phyloP scores from a whole-genome alignment of 1,284 basidiomycete genomes.

The Cutaneotrichosporon spelunceum region DNA sequence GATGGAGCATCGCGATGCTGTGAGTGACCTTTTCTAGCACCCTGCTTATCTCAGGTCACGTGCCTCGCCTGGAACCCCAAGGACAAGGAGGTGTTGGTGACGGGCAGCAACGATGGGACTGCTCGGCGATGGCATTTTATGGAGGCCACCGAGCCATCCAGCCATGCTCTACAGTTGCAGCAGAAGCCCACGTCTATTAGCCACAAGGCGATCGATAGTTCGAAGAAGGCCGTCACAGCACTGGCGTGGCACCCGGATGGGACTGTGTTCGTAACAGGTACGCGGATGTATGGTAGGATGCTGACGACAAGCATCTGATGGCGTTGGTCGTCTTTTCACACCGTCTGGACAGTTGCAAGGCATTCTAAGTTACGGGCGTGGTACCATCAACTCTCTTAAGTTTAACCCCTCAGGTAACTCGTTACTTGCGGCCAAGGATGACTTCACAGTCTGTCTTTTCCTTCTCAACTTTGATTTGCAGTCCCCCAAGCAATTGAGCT shows the following conservation, averaged over 20 bases:
- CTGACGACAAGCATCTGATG: constrained; percentile 29
- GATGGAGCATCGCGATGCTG: constrained; percentile 39
- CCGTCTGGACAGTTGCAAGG: constrained; percentile 44
- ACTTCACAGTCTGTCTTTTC: constrained; percentile 33
- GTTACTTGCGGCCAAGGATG: constrained; percentile 39
- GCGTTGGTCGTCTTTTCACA: constrained; percentile 44
- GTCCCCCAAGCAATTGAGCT: constrained; percentile 26
- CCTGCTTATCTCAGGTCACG: constrained; percentile 30
- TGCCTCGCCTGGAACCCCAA: constrained; percentile 45
- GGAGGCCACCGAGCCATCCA: constrained; percentile 4
- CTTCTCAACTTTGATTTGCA: constrained; percentile 25
- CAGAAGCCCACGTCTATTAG: constrained; percentile 30
- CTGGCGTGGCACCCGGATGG: constrained; percentile 47
- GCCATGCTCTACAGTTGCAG: constrained; percentile 17
- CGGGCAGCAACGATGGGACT: constrained; percentile 37
- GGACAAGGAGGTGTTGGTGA: constrained; percentile 39
- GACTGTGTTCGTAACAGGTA: constrained; percentile 41
- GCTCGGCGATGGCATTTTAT: constrained; percentile 45
- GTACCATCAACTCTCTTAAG: constrained; percentile 40
- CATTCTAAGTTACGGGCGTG: constrained; percentile 44
- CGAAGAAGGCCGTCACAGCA: constrained; percentile 38
- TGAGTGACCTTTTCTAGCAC: constrained; percentile 13
- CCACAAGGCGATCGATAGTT: constrained; percentile 43
- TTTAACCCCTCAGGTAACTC: constrained; percentile 42
- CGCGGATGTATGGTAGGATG: background rate